phyloP scores from a whole-genome alignment of 257 asterid species.

The Misopates orontium region DNA sequence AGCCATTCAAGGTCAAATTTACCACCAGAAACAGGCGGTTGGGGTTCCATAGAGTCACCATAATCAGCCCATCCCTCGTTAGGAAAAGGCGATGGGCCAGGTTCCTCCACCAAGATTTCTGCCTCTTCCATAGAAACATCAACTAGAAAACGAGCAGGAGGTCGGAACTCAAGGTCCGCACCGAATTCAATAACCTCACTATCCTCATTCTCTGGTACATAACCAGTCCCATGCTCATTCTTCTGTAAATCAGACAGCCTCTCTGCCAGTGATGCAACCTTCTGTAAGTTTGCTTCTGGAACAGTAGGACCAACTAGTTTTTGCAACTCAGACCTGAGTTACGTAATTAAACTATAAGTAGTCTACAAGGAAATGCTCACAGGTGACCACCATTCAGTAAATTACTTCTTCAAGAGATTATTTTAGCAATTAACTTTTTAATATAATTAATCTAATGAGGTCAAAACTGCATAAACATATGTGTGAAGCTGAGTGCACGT shows the following conservation, averaged over 20 bases:
- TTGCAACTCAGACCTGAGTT: constrained; percentile 74
- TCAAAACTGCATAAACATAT: neutral
- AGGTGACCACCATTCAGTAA: neutral
- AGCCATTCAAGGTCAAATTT: constrained; percentile 83
- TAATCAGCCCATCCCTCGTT: constrained; percentile 46
- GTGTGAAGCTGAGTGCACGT: too few relatives aligned
- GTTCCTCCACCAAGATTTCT: constrained; percentile 45
- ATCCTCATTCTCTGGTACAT: constrained; percentile 42
- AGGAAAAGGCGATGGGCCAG: constrained; percentile 39
- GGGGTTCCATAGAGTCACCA: constrained; percentile 36
- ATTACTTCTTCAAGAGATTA: neutral
- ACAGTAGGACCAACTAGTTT: constrained; percentile 64
- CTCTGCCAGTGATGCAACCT: constrained; percentile 63
- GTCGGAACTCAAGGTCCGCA: constrained; percentile 68
- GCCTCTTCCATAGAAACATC: constrained; percentile 62
- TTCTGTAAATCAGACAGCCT: constrained; percentile 62
- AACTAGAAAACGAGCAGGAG: constrained; percentile 78
- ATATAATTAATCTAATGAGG: neutral
- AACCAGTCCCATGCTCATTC: constrained; percentile 36
- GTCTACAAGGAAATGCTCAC: neutral
- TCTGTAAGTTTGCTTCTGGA: constrained; percentile 49
- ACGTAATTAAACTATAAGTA: neutral
- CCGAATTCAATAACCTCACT: constrained; percentile 78
- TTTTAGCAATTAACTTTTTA: constrained; percentile 4
- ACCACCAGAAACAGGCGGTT: constrained; percentile 38